Evolutionary conservation across 306 rosid species (phyloP), one percentile per base, ranked within the genome.

Genomic region (Canavalia ensiformis): DNA sequence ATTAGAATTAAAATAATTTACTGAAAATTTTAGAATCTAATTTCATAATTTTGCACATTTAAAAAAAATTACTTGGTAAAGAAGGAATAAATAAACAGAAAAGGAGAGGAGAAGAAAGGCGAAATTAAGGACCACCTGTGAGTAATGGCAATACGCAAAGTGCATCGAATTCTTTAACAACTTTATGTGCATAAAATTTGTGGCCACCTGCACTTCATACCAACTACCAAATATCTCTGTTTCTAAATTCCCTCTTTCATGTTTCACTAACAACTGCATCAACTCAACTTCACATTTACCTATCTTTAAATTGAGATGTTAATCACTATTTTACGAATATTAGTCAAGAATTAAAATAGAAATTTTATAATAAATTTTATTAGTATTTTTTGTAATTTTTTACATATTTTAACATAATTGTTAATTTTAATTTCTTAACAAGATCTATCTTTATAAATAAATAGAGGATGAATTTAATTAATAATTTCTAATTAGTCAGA

Each of bases 161-260:
- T 65, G 71, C 18, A 9, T 46, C 49, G n/a, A 7, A 67, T 39
- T 37, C 42, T 11, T 45, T 4, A 44, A 68, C 39, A 44, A 4
- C 57, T 35, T 42, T 72, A 45, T 37, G 42, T 71, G 37, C 18
- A 28, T 18, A 42, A 70, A 54, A 64, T 35, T 69, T 64, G 88
- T 79, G 86, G 86, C 77, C 74, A 79, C 78, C 44, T 68, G 11
- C 37, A 12, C 70, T 34, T 64, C 81, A 80, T 34, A 51, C 37
- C 83, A 78, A 65, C 59, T 25, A 13, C 18, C 51, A 87, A 84
- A 74, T 79, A 82, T 80, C 81, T 72, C 29, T 29, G 82, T 75
- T 78, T 72, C 29, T 13, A 45, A 45, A 9, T 78, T 82, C 37
- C 82, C 37, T 52, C 54, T 69, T 82, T 75, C 80, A 65, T 12